phyloP scores from a whole-genome alignment of 371 early-diverging fungal species.

The Basidiobolus meristosporus region DNA sequence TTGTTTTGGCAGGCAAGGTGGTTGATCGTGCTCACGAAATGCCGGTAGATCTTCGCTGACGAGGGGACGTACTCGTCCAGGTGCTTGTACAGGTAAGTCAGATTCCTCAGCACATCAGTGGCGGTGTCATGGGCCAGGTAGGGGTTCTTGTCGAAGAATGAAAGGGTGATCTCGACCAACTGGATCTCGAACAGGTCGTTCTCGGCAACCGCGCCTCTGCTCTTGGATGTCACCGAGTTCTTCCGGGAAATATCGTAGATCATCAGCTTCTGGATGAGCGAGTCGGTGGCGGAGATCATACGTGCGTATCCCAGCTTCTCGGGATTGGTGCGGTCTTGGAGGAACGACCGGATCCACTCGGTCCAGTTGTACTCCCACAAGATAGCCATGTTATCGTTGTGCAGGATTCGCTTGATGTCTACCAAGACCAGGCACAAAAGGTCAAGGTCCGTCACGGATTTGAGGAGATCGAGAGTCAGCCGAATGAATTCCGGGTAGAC shows the following conservation, averaged over 20 bases:
- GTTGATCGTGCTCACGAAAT: conserved; percentile 14
- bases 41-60: conserved; percentile 7
- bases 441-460: conserved; percentile 10
- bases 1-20: conserved; percentile 15
- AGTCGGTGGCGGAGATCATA: conserved; percentile 10
- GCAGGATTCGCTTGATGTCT: conserved; percentile 15
- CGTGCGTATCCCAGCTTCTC: conserved; percentile 11
- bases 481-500: conserved; percentile 14
- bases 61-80: conserved; percentile 2
- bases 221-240: conserved; percentile 9
- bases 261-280: conserved; percentile 18
- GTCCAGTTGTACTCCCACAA: conserved; percentile 17
- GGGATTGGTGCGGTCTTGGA: conserved; percentile 10
- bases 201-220: conserved; percentile 10
- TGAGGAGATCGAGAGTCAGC: conserved; percentile 12
- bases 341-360: conserved; percentile 12
- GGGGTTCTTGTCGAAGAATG: conserved; percentile 4
- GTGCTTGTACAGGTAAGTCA: conserved; percentile 1
- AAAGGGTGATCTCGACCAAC: conserved; percentile 2
- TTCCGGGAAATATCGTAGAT: conserved; percentile 15
- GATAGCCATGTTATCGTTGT: conserved; percentile 14
- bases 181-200: conserved; percentile 5
- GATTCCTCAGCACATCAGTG: conserved; percentile 2
- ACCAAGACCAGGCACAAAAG: conserved; percentile 14
- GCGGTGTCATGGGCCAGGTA: conserved; percentile 1